Conservation (phyloP, 2,329 filamentous ascomycete species). For the Fusarium fujikuroi region DNA sequence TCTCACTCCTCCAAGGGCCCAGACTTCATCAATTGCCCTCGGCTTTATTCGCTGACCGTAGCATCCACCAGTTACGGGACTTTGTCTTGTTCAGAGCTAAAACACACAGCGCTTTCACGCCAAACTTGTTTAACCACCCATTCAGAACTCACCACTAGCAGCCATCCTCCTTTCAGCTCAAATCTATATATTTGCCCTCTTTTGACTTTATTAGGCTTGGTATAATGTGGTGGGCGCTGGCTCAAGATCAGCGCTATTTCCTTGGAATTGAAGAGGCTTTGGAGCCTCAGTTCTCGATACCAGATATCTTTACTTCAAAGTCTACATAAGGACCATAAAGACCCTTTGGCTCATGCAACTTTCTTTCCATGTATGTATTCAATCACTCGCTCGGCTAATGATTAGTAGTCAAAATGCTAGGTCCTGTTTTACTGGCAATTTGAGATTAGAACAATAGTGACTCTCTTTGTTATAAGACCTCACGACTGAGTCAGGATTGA, state of each 20-base stretch:
- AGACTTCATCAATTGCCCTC: no score
- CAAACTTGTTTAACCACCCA: rapidly evolving
- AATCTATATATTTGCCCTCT: no score
- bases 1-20: no score
- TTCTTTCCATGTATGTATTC: background rate
- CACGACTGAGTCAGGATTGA: background rate
- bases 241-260: background rate
- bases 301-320: no score
- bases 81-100: background rate
- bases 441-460: background rate
- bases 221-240: background rate
- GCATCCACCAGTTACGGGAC: background rate
- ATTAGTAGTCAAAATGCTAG: rapidly evolving
- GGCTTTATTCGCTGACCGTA: no score
- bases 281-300: no score
- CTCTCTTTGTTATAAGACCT: rapidly evolving
- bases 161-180: background rate
- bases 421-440: rapidly evolving
- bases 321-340: no score
- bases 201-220: background rate
- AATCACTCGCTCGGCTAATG: background rate
- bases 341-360: rapidly evolving
- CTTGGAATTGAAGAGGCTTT: background rate
- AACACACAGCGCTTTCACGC: background rate
- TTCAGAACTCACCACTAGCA: background rate